phyloP scores from a whole-genome alignment of 192 early-diverging fungal genomes.

The Mortierella antarctica region DNA sequence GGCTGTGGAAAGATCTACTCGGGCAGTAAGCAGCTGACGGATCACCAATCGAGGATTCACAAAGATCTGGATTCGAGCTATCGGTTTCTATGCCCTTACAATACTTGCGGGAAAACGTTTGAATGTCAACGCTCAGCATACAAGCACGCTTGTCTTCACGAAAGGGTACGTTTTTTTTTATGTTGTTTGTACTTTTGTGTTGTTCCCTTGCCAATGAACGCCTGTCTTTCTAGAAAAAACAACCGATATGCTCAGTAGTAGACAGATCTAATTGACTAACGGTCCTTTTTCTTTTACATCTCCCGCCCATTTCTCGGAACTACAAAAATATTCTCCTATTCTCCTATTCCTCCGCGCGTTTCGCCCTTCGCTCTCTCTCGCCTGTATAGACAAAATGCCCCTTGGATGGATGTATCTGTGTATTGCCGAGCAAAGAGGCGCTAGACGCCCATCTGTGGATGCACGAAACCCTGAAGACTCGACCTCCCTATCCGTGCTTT shows the following conservation, averaged over 20 bases:
- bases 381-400: constrained; percentile 42
- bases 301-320: no score
- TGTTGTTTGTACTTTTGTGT: not conserved
- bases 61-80: constrained; percentile 38
- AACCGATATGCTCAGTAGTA: no score
- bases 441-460: constrained; percentile 47
- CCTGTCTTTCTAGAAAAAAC: not conserved
- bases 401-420: constrained; percentile 29
- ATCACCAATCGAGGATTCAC: constrained; percentile 49
- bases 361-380: constrained; percentile 1
- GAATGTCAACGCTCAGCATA: constrained; percentile 43
- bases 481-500: constrained; percentile 49
- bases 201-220: not conserved
- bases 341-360: not conserved
- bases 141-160: constrained; percentile 45
- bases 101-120: constrained; percentile 21
- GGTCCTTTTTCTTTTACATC: no score
- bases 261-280: no score
- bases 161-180: constrained; percentile 21
- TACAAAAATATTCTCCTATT: no score
- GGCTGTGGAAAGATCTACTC: constrained; percentile 46
- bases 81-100: constrained; percentile 39
- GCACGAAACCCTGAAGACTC: constrained; percentile 51
- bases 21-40: constrained; percentile 46
- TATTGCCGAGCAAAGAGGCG: constrained; percentile 29